These are phyloP conservation scores for Trichoderma polysporum DNA, from an alignment of 2,329 filamentous ascomycete genomes.

Conservation along the genomic window DNA sequence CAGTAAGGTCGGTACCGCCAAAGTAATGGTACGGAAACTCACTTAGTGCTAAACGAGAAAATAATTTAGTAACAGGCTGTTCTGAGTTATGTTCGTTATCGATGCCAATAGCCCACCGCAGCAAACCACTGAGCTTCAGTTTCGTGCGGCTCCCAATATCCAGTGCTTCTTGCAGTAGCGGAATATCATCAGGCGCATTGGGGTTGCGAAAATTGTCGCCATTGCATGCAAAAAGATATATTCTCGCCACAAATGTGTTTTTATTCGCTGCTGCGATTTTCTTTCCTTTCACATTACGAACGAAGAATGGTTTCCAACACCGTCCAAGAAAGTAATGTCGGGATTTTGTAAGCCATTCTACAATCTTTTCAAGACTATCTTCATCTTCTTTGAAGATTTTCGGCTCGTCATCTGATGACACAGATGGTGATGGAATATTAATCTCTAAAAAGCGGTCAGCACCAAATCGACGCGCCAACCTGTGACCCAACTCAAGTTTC, in stretches of 20 bases:
- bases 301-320: slow-evolving; percentile 49
- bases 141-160: slow-evolving; percentile 30
- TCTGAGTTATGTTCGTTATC: slow-evolving; percentile 39
- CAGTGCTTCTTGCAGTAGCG: slow-evolving; percentile 29
- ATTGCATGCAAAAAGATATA: slow-evolving; percentile 57
- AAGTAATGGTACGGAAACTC: slow-evolving; percentile 20
- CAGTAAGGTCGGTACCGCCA: neutral
- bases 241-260: slow-evolving; percentile 24
- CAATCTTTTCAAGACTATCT: slow-evolving; percentile 32
- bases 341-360: slow-evolving; percentile 30
- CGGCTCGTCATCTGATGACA: slow-evolving; percentile 29
- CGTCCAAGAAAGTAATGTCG: slow-evolving; percentile 48
- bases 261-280: slow-evolving; percentile 34
- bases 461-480: slow-evolving; percentile 56
- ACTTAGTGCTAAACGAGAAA: slow-evolving; percentile 58
- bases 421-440: slow-evolving; percentile 45
- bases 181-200: slow-evolving; percentile 19
- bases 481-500: slow-evolving; percentile 49
- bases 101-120: slow-evolving; percentile 54
- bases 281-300: slow-evolving; percentile 39
- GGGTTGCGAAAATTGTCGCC: slow-evolving; percentile 43
- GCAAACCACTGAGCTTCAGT: slow-evolving; percentile 42
- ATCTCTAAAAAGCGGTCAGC: slow-evolving; percentile 59
- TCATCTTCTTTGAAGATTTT: slow-evolving; percentile 34
- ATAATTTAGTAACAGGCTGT: slow-evolving; percentile 56